These are phyloP conservation scores for Tulasnella sp. DNA, from an alignment of 768 basidiomycete genomes.

Conservation along the genomic window DNA sequence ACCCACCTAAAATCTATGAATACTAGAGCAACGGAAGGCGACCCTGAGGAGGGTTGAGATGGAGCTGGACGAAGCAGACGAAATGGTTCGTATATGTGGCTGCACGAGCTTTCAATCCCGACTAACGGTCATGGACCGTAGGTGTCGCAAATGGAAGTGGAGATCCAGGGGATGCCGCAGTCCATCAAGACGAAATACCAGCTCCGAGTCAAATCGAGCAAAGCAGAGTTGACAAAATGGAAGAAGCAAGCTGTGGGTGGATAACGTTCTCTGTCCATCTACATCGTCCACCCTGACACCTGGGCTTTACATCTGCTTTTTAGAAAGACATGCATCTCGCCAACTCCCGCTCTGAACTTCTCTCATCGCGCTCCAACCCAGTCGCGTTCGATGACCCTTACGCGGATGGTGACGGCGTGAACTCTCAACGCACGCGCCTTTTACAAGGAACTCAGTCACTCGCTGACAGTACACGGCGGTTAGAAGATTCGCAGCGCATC, in stretches of 20 bases:
- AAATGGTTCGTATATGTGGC: slow-evolving; percentile 56
- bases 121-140: slow-evolving; percentile 26
- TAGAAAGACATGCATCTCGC: slow-evolving; percentile 60
- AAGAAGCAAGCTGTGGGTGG: slow-evolving; percentile 54
- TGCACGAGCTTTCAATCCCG: not conserved
- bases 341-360: slow-evolving; percentile 66
- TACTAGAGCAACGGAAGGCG: slow-evolving; percentile 68
- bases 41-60: slow-evolving; percentile 77
- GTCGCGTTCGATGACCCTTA: slow-evolving; percentile 68
- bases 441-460: slow-evolving; percentile 68
- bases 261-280: no score
- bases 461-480: slow-evolving; percentile 71
- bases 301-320: no score
- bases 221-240: slow-evolving; percentile 60
- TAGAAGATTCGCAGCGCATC: slow-evolving; percentile 84
- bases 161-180: slow-evolving; percentile 88
- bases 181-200: slow-evolving; percentile 71
- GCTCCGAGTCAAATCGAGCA: slow-evolving; percentile 60
- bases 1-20: no score
- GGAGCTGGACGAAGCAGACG: slow-evolving; percentile 96
- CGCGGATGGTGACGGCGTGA: slow-evolving; percentile 30
- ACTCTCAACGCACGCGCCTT: slow-evolving; percentile 67
- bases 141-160: slow-evolving; percentile 99
- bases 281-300: no score
- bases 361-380: slow-evolving; percentile 30